phyloP scores from a whole-genome alignment of 1,284 basidiomycete genomes.

The Polyporus tsugae region DNA sequence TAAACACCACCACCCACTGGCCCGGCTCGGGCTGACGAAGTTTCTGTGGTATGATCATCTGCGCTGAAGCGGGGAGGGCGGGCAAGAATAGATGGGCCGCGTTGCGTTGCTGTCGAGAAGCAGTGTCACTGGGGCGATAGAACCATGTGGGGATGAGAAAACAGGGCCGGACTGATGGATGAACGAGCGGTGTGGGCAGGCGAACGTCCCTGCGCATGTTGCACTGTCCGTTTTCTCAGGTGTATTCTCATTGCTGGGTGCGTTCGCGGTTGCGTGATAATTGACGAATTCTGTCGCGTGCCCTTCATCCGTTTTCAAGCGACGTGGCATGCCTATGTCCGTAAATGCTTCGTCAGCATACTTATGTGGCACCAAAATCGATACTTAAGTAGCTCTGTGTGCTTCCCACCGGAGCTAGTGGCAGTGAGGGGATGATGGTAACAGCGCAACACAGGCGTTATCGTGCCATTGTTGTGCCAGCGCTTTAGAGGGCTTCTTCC shows the following conservation, averaged over 20 bases:
- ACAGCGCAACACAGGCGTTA: constrained; percentile 1
- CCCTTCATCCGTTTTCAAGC: neutral
- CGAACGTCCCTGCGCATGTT: neutral
- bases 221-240: neutral
- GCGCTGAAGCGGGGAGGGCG: neutral
- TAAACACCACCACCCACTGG: neutral
- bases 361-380: neutral
- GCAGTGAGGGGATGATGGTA: neutral
- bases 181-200: neutral
- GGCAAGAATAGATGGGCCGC: neutral
- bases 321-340: neutral
- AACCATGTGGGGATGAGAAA: constrained; percentile 5
- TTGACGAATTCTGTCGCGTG: neutral
- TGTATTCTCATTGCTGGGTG: neutral
- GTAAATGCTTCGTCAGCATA: neutral
- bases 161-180: neutral
- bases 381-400: neutral
- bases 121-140: constrained; percentile 2
- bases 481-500: neutral
- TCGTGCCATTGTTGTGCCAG: neutral
- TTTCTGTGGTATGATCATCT: neutral
- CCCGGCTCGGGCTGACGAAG: neutral
- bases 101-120: neutral
- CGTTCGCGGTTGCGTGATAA: neutral
- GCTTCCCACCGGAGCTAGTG: neutral